Evolutionary conservation across 495 filamentous ascomycete genomes (phyloP).

Genomic region (Extremus antarcticus): DNA sequence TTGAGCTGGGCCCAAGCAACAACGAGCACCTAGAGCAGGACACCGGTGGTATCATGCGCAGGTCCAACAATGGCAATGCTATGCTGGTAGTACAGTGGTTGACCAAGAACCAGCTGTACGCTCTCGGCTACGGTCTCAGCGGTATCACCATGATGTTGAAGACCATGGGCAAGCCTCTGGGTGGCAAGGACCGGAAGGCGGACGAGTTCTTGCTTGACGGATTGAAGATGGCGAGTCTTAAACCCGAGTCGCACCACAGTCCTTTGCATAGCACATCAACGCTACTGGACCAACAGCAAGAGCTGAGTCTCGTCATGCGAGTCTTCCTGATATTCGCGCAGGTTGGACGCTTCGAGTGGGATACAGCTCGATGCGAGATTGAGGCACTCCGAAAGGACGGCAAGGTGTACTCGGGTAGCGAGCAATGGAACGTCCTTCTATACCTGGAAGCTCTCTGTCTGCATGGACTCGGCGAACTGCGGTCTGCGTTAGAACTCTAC

Average conservation of each 20-base stretch:
- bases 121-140: slow-evolving; percentile 62
- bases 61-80: slow-evolving; percentile 21
- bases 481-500: slow-evolving; percentile 54
- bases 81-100: slow-evolving; percentile 52
- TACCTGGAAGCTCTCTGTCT: slow-evolving; percentile 69
- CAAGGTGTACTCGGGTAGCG: slow-evolving; percentile 25
- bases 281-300: slow-evolving; percentile 39
- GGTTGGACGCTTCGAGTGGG: slow-evolving; percentile 54
- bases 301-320: slow-evolving; percentile 45
- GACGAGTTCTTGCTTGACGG: slow-evolving; percentile 59
- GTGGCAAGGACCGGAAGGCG: slow-evolving; percentile 43
- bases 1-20: slow-evolving; percentile 51
- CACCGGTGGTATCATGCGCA: slow-evolving; percentile 34
- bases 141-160: slow-evolving; percentile 57
- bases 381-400: neutral
- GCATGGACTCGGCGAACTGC: slow-evolving; percentile 67
- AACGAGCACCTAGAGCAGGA: slow-evolving; percentile 15
- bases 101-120: slow-evolving; percentile 53
- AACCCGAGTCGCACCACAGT: slow-evolving; percentile 8
- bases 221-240: slow-evolving; percentile 29
- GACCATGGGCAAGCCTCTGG: slow-evolving; percentile 34
- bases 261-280: slow-evolving; percentile 37
- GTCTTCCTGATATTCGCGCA: slow-evolving; percentile 51
- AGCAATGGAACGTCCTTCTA: slow-evolving; percentile 27
- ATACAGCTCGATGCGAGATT: slow-evolving; percentile 37